A percentile compares a stretch with the other conserved stretches of the same genome.
These are phyloP conservation scores for Colletotrichum gloeosporioides DNA, from an alignment of 2,329 filamentous ascomycete genomes.

Conservation along the genomic window DNA sequence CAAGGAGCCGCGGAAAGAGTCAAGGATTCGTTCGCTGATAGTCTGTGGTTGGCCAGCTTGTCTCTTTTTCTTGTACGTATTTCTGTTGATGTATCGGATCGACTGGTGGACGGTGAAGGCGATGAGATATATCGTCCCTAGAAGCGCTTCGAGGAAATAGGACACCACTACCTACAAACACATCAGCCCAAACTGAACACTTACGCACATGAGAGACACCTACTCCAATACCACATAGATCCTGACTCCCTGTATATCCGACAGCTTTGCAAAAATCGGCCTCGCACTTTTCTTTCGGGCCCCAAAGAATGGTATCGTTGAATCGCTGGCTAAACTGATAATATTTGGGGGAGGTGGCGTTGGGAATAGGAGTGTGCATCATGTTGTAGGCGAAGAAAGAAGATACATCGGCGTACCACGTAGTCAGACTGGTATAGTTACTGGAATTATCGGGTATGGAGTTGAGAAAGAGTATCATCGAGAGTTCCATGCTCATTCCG, in stretches of 20 bases:
- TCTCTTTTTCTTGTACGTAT: not conserved
- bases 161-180: constrained; percentile 5
- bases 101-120: constrained; percentile 12
- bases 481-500: constrained; percentile 8
- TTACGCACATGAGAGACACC: not conserved
- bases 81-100: not conserved
- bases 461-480: not conserved
- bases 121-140: constrained; percentile 16
- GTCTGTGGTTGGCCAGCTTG: not conserved
- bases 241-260: constrained; percentile 13
- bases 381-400: constrained; percentile 17
- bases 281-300: not conserved
- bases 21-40: not conserved
- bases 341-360: not conserved
- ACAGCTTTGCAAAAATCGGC: constrained; percentile 11
- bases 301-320: not conserved
- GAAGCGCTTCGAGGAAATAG: constrained; percentile 15
- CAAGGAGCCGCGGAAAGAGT: constrained; percentile 19
- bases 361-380: constrained; percentile 1
- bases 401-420: not conserved
- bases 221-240: constrained; percentile 16
- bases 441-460: not conserved
- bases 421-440: not conserved
- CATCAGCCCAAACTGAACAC: not conserved
- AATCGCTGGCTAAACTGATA: constrained; percentile 10